phyloP scores from a whole-genome alignment of 495 filamentous ascomycete species.

The Daldinia vernicosa region DNA sequence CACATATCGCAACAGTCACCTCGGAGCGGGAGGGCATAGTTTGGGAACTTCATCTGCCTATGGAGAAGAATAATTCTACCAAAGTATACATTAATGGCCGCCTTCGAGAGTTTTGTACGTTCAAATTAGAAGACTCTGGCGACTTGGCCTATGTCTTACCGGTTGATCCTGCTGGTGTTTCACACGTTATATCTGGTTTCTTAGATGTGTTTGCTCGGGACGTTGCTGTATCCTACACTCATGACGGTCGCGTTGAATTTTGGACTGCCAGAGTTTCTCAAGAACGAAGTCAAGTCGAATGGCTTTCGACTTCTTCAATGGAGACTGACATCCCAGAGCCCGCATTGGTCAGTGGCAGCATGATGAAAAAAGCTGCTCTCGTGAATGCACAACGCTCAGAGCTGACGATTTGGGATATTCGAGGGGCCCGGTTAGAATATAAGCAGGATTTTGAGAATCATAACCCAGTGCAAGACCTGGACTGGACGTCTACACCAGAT shows the following conservation, averaged over 20 bases:
- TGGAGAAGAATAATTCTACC: slow-evolving; percentile 39
- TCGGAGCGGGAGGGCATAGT: slow-evolving; percentile 84
- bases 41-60: slow-evolving; percentile 77
- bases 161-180: slow-evolving; percentile 86
- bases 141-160: slow-evolving; percentile 85
- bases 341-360: slow-evolving; percentile 84
- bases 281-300: slow-evolving; percentile 67
- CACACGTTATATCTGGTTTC: slow-evolving; percentile 76
- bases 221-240: slow-evolving; percentile 86
- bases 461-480: slow-evolving; percentile 84
- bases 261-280: slow-evolving; percentile 84
- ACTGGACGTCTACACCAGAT: slow-evolving; percentile 95
- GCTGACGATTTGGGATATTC: slow-evolving; percentile 91
- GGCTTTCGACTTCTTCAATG: slow-evolving; percentile 84
- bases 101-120: slow-evolving; percentile 74
- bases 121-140: slow-evolving; percentile 75
- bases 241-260: slow-evolving; percentile 76
- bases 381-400: slow-evolving; percentile 77
- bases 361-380: slow-evolving; percentile 85
- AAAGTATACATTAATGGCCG: slow-evolving; percentile 47
- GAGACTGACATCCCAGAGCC: slow-evolving; percentile 80
- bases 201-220: slow-evolving; percentile 89
- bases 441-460: slow-evolving; percentile 74
- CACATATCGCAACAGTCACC: slow-evolving; percentile 83
- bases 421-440: slow-evolving; percentile 83